Conservation (phyloP, 176 grass and related monocot genomes). For the Dendrocalamus sinicus region DNA sequence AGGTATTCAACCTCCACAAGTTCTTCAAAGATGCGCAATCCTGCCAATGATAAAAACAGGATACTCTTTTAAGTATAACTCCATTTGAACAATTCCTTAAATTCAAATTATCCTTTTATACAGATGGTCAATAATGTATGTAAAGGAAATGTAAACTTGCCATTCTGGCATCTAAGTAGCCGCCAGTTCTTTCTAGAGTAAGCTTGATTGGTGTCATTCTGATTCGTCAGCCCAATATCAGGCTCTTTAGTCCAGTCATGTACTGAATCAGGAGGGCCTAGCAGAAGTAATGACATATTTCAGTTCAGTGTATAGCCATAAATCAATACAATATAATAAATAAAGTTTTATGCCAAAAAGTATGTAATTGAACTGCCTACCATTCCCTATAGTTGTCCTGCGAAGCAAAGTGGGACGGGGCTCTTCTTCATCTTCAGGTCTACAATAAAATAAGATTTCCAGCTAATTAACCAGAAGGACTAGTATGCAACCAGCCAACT, state of each 20-base stretch:
- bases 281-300: conserved; percentile 39
- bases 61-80: conserved; percentile 15
- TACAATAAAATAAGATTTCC: conserved; percentile 50
- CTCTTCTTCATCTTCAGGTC: conserved; percentile 89
- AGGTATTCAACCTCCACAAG: conserved; percentile 83
- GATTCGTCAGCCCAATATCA: conserved; percentile 70
- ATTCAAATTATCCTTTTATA: not conserved
- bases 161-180: conserved; percentile 92
- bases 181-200: conserved; percentile 90
- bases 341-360: conserved; percentile 23
- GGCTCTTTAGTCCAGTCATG: conserved; percentile 84
- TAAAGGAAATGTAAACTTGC: conserved; percentile 53
- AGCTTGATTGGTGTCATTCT: conserved; percentile 58
- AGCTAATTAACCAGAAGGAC: conserved; percentile 44
- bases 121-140: not conserved
- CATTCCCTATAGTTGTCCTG: conserved; percentile 80
- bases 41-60: conserved; percentile 48
- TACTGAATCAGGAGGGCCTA: conserved; percentile 89
- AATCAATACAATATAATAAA: conserved; percentile 27
- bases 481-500: conserved; percentile 11
- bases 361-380: conserved; percentile 46
- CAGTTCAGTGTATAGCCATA: not conserved
- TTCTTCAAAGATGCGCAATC: conserved; percentile 97
- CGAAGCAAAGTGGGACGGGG: conserved; percentile 53
- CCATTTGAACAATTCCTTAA: not conserved